phyloP scores from a whole-genome alignment of 768 basidiomycete genomes.

The Lentinula aciculospora region DNA sequence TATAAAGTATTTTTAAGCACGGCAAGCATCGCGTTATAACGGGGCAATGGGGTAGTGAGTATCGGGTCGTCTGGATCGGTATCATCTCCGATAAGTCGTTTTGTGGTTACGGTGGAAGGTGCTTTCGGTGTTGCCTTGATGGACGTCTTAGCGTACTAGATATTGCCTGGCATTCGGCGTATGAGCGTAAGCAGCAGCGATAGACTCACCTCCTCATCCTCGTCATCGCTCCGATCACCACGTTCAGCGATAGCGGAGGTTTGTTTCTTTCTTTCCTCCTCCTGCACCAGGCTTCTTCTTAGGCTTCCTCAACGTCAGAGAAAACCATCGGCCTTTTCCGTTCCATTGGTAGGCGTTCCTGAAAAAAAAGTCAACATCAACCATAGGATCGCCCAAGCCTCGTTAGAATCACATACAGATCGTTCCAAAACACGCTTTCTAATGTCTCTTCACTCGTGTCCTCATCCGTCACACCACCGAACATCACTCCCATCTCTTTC shows the following conservation, averaged over 20 bases:
- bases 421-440: conserved; percentile 84
- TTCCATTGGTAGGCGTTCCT: conserved; percentile 76
- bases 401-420: conserved; percentile 48
- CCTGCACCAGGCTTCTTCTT: conserved; percentile 44
- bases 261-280: conserved; percentile 33
- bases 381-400: too few relatives aligned
- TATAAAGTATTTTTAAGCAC: conserved; percentile 81
- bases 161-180: too few relatives aligned
- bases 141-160: neutral
- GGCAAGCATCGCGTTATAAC: conserved; percentile 88
- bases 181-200: too few relatives aligned
- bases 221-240: conserved; percentile 14
- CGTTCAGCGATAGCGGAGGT: neutral
- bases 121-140: neutral
- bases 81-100: conserved; percentile 20
- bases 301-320: conserved; percentile 58
- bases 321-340: conserved; percentile 76
- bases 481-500: conserved; percentile 69
- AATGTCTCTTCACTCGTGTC: conserved; percentile 80
- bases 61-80: conserved; percentile 60
- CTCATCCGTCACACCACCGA: conserved; percentile 86
- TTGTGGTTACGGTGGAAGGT: conserved; percentile 2
- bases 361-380: neutral
- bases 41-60: conserved; percentile 56
- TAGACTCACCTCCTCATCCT: conserved; percentile 13